Evolutionary conservation across 352 stramenopile genomes (phyloP).

Genomic region (Phytopythium kandeliae): DNA sequence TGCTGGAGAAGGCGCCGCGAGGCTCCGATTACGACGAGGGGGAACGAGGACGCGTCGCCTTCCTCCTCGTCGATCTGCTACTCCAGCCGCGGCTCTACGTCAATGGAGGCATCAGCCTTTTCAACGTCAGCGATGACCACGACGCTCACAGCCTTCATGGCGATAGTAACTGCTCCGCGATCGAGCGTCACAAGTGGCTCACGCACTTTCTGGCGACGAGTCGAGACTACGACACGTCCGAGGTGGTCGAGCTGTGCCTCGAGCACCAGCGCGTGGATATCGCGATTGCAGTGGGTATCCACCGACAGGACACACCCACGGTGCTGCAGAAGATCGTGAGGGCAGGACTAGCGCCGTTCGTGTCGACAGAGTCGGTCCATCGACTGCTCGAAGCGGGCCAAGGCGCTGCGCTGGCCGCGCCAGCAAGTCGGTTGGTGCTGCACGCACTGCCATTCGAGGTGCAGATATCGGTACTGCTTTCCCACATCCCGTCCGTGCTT

Average conservation of each 20-base stretch:
- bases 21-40: constrained; percentile 25
- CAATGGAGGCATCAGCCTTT: constrained; percentile 8
- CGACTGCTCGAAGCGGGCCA: constrained; percentile 36
- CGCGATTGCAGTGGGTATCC: constrained; percentile 48
- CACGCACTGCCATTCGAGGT: constrained; percentile 37
- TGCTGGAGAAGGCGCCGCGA: constrained; percentile 29
- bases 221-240: constrained; percentile 47
- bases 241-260: constrained; percentile 67
- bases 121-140: too few species aligned
- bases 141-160: too few species aligned
- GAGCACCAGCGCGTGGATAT: constrained; percentile 60
- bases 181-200: constrained; percentile 43
- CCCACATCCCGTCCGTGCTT: constrained; percentile 35
- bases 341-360: constrained; percentile 32
- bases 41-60: constrained; percentile 46
- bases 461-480: constrained; percentile 54
- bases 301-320: constrained; percentile 35
- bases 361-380: constrained; percentile 28
- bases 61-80: constrained; percentile 49
- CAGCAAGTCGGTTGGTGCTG: constrained; percentile 43
- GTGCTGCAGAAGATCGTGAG: constrained; percentile 51
- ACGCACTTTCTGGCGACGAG: constrained; percentile 48
- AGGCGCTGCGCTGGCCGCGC: constrained; percentile 28
- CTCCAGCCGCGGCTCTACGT: constrained; percentile 52
- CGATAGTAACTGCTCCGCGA: not conserved